Base-by-base conservation (phyloP, 225 moss, liverwort and hornwort genomes). In the Pseudoscleropodium purum region DNA sequence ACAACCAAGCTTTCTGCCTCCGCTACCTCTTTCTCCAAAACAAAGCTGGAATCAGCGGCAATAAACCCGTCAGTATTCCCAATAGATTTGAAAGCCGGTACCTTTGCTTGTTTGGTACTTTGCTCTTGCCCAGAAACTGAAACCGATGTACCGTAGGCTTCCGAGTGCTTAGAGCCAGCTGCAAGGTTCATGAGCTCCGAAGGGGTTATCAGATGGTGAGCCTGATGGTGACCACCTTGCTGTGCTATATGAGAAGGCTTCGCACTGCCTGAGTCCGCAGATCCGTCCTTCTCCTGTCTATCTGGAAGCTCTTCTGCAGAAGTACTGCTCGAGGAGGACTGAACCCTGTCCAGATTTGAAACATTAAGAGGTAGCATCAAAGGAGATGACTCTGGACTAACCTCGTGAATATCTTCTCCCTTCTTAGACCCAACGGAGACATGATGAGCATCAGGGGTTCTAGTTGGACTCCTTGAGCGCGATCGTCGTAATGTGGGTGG, bases 131-230 rank as follows among this genome's bases (percentile, higher is more conserved):
- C 90, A 89, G 89, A 77, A 88, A 84, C 79, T 85, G 91, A 68
- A 59, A 79, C 91, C 75, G 91, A 80, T 87, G 90, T 87, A 91
- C 83, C 87, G 69, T 94, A 95, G 54, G 89, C 77, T 89, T 92
- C 94, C 17, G 91, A 89, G 80, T 89, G 95, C 91, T 94, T 97
- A 47, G 97, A 96, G 68, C 96, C 95, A 86, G 96, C 97, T 75
- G 97, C 98, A 85, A 98, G 93, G 89, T 93, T 93, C 98, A 98
- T 98, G 60, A 98, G 92, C 86, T 98, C 97, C 85, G 95, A 95
- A 85, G 98, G 98, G 59, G 96, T 97, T 83, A 98, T 95, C 92
- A 98, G 91, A 92, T 97, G 94, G 83, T 88, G 93, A 68, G 92
- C 85, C 68, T 94, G 91, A 85, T 91, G 90, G 73, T 89, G 92